Evolutionary conservation across 139 green algal genomes (phyloP).

Genomic region (Asterochloris erici): DNA sequence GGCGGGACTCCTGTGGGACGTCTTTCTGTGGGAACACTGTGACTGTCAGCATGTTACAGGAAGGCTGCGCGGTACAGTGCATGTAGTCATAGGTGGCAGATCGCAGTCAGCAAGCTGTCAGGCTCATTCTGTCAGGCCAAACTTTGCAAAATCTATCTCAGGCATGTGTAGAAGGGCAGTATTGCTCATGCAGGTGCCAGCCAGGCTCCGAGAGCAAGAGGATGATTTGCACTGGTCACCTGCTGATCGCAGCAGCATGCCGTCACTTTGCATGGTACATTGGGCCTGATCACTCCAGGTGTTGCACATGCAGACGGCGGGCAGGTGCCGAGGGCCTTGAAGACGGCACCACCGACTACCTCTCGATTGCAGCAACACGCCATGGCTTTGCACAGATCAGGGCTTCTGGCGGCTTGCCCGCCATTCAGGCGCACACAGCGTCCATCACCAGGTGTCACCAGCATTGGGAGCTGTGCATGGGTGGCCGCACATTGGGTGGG

Average conservation of each 20-base stretch:
- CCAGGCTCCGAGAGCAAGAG: too few relatives aligned
- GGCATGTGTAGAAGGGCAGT: too few relatives aligned
- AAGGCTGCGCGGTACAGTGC: too few relatives aligned
- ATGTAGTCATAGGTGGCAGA: too few relatives aligned
- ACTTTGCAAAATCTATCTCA: too few relatives aligned
- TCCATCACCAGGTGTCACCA: constrained; percentile 19
- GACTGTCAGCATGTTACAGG: too few relatives aligned
- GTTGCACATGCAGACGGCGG: constrained; percentile 19
- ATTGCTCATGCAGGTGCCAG: too few relatives aligned
- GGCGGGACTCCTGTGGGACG: too few relatives aligned
- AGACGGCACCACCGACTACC: constrained; percentile 83
- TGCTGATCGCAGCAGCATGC: not conserved
- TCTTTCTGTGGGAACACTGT: too few relatives aligned
- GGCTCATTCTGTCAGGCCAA: too few relatives aligned
- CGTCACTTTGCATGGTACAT: too few relatives aligned
- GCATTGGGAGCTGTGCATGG: not conserved
- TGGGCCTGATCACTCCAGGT: not conserved
- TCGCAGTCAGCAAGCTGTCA: too few relatives aligned
- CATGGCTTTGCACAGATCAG: constrained; percentile 45
- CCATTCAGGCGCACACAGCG: constrained; percentile 18
- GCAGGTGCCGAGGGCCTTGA: constrained; percentile 64
- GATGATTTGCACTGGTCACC: not conserved
- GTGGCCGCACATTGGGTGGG: not conserved
- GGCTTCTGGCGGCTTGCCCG: constrained; percentile 38
- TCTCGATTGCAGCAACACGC: constrained; percentile 50